Base-by-base conservation (phyloP, 306 rosid species). In the Sesbania bispinosa region DNA sequence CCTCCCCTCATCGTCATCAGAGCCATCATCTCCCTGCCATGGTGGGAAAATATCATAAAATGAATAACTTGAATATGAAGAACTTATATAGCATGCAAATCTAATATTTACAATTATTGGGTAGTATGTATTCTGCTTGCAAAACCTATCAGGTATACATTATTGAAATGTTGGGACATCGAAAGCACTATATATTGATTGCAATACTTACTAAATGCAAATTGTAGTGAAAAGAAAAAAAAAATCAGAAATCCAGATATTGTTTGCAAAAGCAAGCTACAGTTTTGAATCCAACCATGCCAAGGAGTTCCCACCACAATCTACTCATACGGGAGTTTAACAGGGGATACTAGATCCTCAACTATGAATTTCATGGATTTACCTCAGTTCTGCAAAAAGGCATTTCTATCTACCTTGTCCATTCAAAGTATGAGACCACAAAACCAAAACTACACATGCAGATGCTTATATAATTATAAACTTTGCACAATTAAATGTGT, bases 1-100 rank as follows among this genome's bases (percentile, higher is more conserved):
- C 74, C 75, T 85, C 79, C 71, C 81, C 4, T 82, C 96, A 26
- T 86, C 95, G 0, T 87, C 93, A 55, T 82, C 92, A 0, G 79
- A 75, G 41, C 53, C 73, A 14, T 84, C 92, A 7, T 77, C 77
- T 35, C 92, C 92, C 92, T 85, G 87, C 45, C 41, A 64, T 21
- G 24, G 29, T 23, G 66, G 45, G 15, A 54, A 29, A 64, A 42
- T 46, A 61, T 36, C 67, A 68, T 19, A 9, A 10, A 33, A 38
- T 59, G 36, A n/a, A 68, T 26, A 50, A 13, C 16, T 66, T 57
- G 27, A 48, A 48, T 1, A 15, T 10, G 21, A 59, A 57, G 10
- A 20, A 15, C 45, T 16, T 23, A 15, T 24, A 16, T 9, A n/a
- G 21, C 46, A 20, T 27, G 60, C 47, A 21, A 32, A 16, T 21